These are phyloP conservation scores for Lagenaria siceraria DNA, from an alignment of 306 rosid genomes.

Conservation along the genomic window DNA sequence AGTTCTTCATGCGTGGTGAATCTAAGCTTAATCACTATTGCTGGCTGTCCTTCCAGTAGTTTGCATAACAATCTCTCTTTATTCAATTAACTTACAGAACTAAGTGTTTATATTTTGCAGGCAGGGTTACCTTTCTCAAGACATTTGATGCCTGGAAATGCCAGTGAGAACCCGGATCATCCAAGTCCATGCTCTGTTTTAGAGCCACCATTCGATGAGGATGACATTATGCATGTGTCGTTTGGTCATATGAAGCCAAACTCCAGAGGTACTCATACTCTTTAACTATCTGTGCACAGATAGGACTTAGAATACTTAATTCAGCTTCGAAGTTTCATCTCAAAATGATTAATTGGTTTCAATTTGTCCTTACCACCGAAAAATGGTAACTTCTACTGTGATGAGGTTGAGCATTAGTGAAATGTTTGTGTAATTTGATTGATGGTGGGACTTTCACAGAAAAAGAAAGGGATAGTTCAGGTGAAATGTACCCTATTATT, in stretches of 20 bases:
- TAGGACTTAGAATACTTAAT: not conserved
- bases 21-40: not conserved
- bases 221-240: constrained; percentile 34
- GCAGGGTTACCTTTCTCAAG: constrained; percentile 42
- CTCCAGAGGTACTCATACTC: constrained; percentile 27
- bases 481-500: not conserved
- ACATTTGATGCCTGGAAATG: constrained; percentile 23
- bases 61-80: not conserved
- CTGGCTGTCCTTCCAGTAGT: not conserved
- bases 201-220: constrained; percentile 52
- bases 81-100: not conserved
- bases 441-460: not conserved
- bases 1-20: not conserved
- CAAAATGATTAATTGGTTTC: not conserved
- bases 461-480: not conserved
- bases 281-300: constrained; percentile 3
- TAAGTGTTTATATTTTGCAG: constrained; percentile 25
- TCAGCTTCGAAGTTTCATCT: not conserved
- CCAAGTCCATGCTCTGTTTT: constrained; percentile 91
- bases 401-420: not conserved
- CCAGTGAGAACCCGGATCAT: constrained; percentile 53
- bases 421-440: not conserved
- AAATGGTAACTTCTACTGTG: not conserved
- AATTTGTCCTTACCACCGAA: not conserved
- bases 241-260: constrained; percentile 26